Percentiles rank a stretch among this genome's conserved stretches.
Conservation (phyloP, 139 green algal genomes). For the Haematococcus sp. region DNA sequence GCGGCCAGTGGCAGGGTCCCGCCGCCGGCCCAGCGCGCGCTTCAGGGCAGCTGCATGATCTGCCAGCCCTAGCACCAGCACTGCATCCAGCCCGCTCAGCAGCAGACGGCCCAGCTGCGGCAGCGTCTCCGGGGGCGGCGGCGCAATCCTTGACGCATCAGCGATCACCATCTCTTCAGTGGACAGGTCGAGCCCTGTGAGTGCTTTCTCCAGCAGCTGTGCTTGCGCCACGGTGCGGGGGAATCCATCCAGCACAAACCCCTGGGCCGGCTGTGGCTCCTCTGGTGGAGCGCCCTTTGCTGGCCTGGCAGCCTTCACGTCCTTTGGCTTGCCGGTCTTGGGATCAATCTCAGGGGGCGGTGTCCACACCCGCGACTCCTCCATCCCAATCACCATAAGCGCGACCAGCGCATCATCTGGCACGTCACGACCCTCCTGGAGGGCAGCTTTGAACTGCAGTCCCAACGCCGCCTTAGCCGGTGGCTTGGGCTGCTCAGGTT, state of each 20-base stretch:
- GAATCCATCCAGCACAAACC: conserved; percentile 78
- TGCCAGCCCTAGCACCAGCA: conserved; percentile 45
- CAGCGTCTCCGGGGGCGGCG: conserved; percentile 41
- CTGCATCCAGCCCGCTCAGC: conserved; percentile 63
- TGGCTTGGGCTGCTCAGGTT: neutral
- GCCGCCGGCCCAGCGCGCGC: conserved; percentile 40
- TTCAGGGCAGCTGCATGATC: conserved; percentile 37
- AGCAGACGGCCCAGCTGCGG: conserved; percentile 15
- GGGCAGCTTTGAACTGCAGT: conserved; percentile 4
- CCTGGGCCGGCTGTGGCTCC: conserved; percentile 20
- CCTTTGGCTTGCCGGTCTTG: neutral
- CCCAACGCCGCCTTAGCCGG: conserved; percentile 27
- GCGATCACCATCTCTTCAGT: conserved; percentile 41
- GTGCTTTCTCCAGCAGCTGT: conserved; percentile 59
- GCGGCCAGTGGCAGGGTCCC: conserved; percentile 49
- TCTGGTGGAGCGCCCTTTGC: neutral
- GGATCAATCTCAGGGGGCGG: conserved; percentile 11
- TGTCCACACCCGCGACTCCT: conserved; percentile 16
- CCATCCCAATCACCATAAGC: conserved; percentile 53
- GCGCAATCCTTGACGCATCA: conserved; percentile 49
- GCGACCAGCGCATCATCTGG: conserved; percentile 38
- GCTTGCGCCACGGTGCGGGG: conserved; percentile 56
- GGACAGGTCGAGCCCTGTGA: conserved; percentile 76
- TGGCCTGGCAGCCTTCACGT: neutral
- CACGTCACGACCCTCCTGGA: conserved; percentile 34